Conservation (phyloP, 257 asterid genomes). For the Cruciata laevipes region DNA sequence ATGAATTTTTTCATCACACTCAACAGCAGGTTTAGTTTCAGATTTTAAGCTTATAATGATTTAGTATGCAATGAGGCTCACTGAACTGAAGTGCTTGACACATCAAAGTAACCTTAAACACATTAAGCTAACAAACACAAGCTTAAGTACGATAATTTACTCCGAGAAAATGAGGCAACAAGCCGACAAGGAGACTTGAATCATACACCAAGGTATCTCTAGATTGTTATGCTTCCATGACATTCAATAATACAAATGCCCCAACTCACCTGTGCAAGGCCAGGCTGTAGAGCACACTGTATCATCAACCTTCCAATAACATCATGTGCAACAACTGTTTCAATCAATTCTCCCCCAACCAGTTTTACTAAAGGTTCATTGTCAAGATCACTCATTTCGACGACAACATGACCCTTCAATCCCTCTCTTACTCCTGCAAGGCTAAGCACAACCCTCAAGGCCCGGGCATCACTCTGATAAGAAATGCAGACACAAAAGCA, state of each 20-base stretch:
- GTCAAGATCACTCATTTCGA: slow-evolving; percentile 97
- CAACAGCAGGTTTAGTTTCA: too few species aligned
- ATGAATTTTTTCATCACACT: too few species aligned
- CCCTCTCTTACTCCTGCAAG: slow-evolving; percentile 89
- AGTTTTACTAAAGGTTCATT: slow-evolving; percentile 98
- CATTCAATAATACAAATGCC: not conserved
- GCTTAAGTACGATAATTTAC: not conserved
- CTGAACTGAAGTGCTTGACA: not conserved
- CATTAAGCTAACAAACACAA: not conserved
- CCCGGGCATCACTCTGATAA: slow-evolving; percentile 92
- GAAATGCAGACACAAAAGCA: slow-evolving; percentile 10
- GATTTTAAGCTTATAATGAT: too few species aligned
- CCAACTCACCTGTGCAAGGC: slow-evolving; percentile 87
- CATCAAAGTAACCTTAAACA: not conserved
- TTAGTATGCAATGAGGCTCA: not conserved
- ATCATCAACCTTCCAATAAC: slow-evolving; percentile 97
- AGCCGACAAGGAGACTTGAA: slow-evolving; percentile 1
- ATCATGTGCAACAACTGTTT: slow-evolving; percentile 98
- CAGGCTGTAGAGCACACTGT: slow-evolving; percentile 99
- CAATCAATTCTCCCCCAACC: slow-evolving; percentile 93
- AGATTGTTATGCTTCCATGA: not conserved
- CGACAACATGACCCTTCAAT: slow-evolving; percentile 91
- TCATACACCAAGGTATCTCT: not conserved
- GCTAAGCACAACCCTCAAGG: slow-evolving; percentile 96
- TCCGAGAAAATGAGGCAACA: not conserved